Evolutionary conservation across 2,329 filamentous ascomycete species (phyloP).

Genomic region (Thielaviopsis musarum): DNA sequence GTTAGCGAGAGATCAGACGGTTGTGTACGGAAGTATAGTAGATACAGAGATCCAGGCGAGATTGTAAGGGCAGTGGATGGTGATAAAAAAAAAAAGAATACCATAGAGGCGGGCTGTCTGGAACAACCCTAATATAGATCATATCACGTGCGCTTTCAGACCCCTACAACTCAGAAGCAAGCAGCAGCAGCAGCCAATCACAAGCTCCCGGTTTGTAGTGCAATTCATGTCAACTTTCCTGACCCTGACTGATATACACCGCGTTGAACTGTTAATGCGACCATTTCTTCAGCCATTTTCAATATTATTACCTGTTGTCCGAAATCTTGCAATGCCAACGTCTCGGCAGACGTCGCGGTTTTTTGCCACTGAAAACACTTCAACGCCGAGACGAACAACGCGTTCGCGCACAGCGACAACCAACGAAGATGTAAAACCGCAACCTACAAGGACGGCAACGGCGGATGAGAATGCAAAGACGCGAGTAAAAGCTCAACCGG

Average conservation of each 20-base stretch:
- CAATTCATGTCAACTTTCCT: not conserved
- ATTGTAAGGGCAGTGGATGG: slow-evolving; percentile 1
- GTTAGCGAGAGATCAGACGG: slow-evolving; percentile 10
- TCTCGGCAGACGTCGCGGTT: not conserved
- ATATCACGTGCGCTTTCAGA: not conserved
- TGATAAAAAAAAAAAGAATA: too few relatives aligned
- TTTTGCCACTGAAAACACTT: not conserved
- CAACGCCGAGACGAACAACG: slow-evolving; percentile 13
- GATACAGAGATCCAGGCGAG: slow-evolving; percentile 1
- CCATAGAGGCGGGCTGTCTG: not conserved
- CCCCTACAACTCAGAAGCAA: not conserved
- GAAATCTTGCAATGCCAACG: not conserved
- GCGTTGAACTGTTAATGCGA: not conserved
- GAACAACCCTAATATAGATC: too few relatives aligned
- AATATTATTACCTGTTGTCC: not conserved
- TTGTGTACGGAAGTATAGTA: slow-evolving; percentile 10
- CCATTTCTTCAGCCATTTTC: not conserved
- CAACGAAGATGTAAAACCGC: not conserved
- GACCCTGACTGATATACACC: not conserved
- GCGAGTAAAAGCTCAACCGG: too few relatives aligned
- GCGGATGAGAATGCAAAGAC: too few relatives aligned
- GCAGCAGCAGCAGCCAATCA: slow-evolving; percentile 1
- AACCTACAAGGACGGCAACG: not conserved
- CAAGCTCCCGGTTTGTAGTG: not conserved
- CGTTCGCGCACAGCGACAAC: slow-evolving; percentile 14